Conservation (phyloP, 768 basidiomycete genomes). For the Mycena kentingensis region DNA sequence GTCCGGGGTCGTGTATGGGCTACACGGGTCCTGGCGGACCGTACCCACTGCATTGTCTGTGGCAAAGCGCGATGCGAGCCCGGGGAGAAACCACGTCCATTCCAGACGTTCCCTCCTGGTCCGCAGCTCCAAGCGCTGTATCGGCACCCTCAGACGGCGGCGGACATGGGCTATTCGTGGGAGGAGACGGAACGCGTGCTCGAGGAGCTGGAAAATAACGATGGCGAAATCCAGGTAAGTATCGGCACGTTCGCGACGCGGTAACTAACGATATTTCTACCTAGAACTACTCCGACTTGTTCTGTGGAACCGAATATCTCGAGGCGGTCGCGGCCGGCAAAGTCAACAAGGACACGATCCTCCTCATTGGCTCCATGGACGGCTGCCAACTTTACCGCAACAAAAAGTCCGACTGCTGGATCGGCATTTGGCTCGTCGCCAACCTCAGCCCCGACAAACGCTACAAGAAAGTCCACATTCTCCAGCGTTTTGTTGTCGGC, state of each 20-base stretch:
- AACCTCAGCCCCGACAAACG: constrained; percentile 31
- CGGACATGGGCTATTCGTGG: constrained; percentile 30
- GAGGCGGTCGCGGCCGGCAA: constrained; percentile 15
- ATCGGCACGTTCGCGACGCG: neutral
- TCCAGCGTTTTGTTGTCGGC: constrained; percentile 25
- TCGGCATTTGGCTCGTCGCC: constrained; percentile 37
- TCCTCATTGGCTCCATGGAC: constrained; percentile 38
- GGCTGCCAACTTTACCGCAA: constrained; percentile 43
- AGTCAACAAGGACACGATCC: constrained; percentile 31
- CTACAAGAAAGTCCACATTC: constrained; percentile 30
- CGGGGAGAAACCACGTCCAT: constrained; percentile 29
- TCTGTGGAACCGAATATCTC: constrained; percentile 30
- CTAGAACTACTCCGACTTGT: constrained; percentile 27
- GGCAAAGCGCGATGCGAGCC: constrained; percentile 30
- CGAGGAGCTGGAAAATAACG: constrained; percentile 6
- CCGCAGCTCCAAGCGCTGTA: constrained; percentile 46
- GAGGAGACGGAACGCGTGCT: constrained; percentile 22
- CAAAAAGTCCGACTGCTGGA: constrained; percentile 45
- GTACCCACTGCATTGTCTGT: constrained; percentile 36
- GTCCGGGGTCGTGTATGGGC: constrained; percentile 40
- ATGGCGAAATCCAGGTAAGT: neutral
- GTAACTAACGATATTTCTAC: neutral
- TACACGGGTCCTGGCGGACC: constrained; percentile 39
- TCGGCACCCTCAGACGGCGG: constrained; percentile 22
- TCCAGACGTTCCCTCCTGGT: constrained; percentile 41